phyloP scores from a whole-genome alignment of 1,284 basidiomycete genomes.

The Rhodotorula sp. region DNA sequence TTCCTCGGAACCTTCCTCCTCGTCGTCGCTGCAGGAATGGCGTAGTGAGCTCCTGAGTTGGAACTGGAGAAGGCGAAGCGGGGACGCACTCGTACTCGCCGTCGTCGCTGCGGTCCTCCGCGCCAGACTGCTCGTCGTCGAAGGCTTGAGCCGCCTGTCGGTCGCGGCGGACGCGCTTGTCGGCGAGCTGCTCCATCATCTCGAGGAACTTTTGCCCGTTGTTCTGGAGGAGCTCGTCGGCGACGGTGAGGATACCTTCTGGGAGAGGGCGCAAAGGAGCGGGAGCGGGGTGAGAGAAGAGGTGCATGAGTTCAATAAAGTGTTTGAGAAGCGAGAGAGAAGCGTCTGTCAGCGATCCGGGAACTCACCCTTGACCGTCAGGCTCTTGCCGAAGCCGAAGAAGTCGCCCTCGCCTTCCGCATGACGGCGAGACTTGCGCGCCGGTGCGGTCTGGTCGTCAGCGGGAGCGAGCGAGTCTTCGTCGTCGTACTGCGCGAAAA shows the following conservation, averaged over 20 bases:
- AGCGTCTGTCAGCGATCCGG: neutral
- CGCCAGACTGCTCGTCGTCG: conserved; percentile 59
- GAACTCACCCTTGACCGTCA: conserved; percentile 76
- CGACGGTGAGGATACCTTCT: conserved; percentile 96
- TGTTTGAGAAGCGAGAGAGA: conserved; percentile 35
- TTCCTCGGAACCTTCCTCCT: conserved; percentile 44
- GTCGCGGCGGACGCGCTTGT: conserved; percentile 87
- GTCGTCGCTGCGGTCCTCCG: conserved; percentile 54
- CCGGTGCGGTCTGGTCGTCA: conserved; percentile 57
- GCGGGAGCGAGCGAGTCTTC: conserved; percentile 52
- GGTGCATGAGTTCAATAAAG: conserved; percentile 13
- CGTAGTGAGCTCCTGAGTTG: neutral
- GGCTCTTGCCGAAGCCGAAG: conserved; percentile 72
- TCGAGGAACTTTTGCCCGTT: conserved; percentile 98
- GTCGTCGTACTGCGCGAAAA: conserved; percentile 57
- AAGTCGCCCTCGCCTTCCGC: conserved; percentile 59
- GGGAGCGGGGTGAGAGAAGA: neutral
- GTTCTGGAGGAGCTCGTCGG: conserved; percentile 96
- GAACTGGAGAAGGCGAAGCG: too few species aligned
- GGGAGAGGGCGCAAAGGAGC: conserved; percentile 26
- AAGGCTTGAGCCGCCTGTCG: conserved; percentile 80
- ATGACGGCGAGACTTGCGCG: conserved; percentile 45
- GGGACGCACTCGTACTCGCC: conserved; percentile 44
- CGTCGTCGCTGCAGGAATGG: conserved; percentile 53
- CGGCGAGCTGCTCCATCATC: conserved; percentile 99